Conservation (phyloP, 805 yeast species). For the Brettanomyces sp. region DNA sequence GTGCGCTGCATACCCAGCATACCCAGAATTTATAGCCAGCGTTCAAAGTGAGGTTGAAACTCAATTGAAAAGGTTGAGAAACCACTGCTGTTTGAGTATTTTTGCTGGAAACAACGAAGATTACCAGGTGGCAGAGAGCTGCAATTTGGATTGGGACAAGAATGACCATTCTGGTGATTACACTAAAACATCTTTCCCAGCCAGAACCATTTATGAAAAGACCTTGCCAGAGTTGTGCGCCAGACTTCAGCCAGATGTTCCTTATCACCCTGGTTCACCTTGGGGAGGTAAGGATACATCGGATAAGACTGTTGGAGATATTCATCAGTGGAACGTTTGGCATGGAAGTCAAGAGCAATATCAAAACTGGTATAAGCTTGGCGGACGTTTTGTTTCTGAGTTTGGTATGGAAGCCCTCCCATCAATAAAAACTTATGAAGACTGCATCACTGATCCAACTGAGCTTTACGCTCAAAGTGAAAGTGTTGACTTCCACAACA, state of each 20-base stretch:
- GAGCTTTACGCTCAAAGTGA: slow-evolving; percentile 37
- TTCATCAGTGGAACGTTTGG: slow-evolving; percentile 52
- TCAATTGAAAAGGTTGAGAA: slow-evolving; percentile 33
- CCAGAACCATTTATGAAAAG: slow-evolving; percentile 32
- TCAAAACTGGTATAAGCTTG: slow-evolving; percentile 37
- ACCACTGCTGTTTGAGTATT: slow-evolving; percentile 30
- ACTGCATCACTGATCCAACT: slow-evolving; percentile 26
- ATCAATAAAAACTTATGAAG: slow-evolving; percentile 23
- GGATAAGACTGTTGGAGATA: slow-evolving; percentile 36
- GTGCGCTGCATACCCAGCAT: slow-evolving; percentile 45
- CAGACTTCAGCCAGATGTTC: slow-evolving; percentile 14
- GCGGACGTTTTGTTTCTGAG: slow-evolving; percentile 43
- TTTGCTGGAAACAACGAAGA: slow-evolving; percentile 41
- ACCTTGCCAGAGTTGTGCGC: slow-evolving; percentile 28
- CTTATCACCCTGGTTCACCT: slow-evolving; percentile 42
- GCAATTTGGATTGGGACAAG: slow-evolving; percentile 22
- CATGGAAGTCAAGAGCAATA: slow-evolving; percentile 42
- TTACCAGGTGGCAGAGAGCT: slow-evolving; percentile 35
- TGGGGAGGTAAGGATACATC: slow-evolving; percentile 31
- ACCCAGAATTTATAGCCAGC: slow-evolving; percentile 24
- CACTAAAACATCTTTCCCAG: slow-evolving; percentile 32
- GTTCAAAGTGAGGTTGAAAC: slow-evolving; percentile 29
- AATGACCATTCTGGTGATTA: slow-evolving; percentile 20
- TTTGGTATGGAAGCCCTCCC: slow-evolving; percentile 48
- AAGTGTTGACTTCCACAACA: slow-evolving; percentile 37